Base-by-base conservation (phyloP, 768 basidiomycete genomes). In the Collybia nuda region DNA sequence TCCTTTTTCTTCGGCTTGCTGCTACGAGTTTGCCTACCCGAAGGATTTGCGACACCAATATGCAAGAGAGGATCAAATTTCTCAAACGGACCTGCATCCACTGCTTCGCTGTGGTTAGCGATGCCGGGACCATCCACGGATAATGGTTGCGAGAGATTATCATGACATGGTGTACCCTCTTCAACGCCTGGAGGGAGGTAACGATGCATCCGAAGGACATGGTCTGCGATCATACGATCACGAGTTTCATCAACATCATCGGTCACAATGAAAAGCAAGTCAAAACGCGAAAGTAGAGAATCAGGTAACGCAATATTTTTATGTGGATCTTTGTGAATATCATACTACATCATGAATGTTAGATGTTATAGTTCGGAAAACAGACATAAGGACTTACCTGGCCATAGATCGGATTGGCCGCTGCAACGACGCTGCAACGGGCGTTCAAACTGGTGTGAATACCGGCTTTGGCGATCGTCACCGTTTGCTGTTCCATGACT, bases 401-500 rank as follows among this genome's bases (percentile, higher is more conserved):
- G 37, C 94, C 96, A 65, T 98, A 99, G 56, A 98, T 97, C 2
- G 97, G 97, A 67, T 98, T 99, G 28, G 97, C 97, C 29, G 97
- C 97, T 18, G 97, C 97, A 44, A 99, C 85, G 40, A 99, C 97
- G 58, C 93, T 96, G 67, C 97, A 98, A 37, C 97, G 83, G 4
- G 97, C 97, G 68, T 99, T 99, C 60, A 99, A 78, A 65, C 90
- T 94, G 0, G 97, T 99, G 64, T 98, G 97, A 57, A 99, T 99
- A 51, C 97, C 97, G 11, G 97, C 97, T 63, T 99, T 99, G 42
- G 97, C 97, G 56, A 99, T 99, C 7, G 97, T 98, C 41, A 99
- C 96, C 0, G 97, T 99, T 66, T 99, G 97, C 68, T 98, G 96
- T 66, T 98, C 97, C 97, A 99, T 99, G 64, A 98, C 97, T 82